A percentile compares a stretch with the other conserved stretches of the same genome.
Conservation (phyloP, 139 green algal genomes). For the Tetraselmis chui region DNA sequence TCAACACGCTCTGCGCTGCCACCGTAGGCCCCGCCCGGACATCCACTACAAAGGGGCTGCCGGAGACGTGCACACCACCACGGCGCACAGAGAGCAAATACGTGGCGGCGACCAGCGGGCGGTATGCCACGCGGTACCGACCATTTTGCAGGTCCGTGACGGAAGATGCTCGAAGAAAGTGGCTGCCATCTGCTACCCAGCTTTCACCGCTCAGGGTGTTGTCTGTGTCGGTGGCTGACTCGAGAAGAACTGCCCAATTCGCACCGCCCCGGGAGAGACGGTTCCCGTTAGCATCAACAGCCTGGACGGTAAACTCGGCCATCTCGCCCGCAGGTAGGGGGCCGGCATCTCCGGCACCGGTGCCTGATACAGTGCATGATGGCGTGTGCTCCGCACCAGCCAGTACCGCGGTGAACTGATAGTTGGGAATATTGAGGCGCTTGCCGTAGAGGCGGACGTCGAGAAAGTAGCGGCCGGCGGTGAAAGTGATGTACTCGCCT, state of each 20-base stretch:
- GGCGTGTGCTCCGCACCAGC: not conserved
- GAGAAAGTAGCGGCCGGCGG: not conserved
- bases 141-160: not conserved
- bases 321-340: not conserved
- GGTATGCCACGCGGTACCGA: constrained; percentile 3
- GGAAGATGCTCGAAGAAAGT: not conserved
- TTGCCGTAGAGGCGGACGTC: not conserved
- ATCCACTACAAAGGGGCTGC: constrained; percentile 5
- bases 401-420: not conserved
- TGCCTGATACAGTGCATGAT: not conserved
- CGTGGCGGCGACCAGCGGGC: not conserved
- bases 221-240: not conserved
- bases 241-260: not conserved
- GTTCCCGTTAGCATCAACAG: constrained; percentile 1
- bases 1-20: not conserved
- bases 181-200: not conserved
- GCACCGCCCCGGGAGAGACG: not conserved
- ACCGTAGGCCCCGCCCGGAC: constrained; percentile 5
- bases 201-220: not conserved
- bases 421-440: not conserved
- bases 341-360: not conserved
- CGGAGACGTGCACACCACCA: not conserved
- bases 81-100: constrained; percentile 3
- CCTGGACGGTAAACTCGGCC: constrained; percentile 2
- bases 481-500: not conserved